Evolutionary conservation across 73 alveolate genomes (phyloP).

Genomic region (Tetrahymena elliotti): DNA sequence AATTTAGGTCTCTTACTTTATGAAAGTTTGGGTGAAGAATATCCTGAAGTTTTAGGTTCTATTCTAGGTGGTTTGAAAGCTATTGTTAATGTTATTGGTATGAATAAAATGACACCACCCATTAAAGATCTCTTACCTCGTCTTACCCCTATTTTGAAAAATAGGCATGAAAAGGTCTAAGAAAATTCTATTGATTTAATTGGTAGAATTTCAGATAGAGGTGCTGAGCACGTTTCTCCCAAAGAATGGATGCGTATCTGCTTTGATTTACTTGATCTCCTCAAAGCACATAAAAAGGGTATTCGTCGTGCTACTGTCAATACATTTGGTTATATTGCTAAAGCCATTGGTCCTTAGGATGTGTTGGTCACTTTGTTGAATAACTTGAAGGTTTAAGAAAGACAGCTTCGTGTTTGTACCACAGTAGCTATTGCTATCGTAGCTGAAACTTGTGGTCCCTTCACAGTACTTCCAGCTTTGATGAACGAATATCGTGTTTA

Average conservation of each 20-base stretch:
- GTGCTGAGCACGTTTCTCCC: constrained; percentile 98
- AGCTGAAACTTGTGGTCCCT: constrained; percentile 99
- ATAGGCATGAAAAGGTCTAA: constrained; percentile 99
- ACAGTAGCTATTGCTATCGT: constrained; percentile 99
- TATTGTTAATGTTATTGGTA: constrained; percentile 98
- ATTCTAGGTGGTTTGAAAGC: constrained; percentile 98
- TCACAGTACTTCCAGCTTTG: constrained; percentile 98
- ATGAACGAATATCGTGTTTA: constrained; percentile 99
- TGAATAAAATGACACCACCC: constrained; percentile 99
- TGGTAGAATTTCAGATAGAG: constrained; percentile 99
- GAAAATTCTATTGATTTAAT: constrained; percentile 96
- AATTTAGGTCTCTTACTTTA: constrained; percentile 85
- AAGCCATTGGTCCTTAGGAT: constrained; percentile 99
- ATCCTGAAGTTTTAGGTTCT: constrained; percentile 99
- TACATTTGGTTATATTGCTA: constrained; percentile 99
- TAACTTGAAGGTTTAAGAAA: constrained; percentile 98
- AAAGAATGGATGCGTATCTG: constrained; percentile 99
- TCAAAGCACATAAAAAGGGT: constrained; percentile 97
- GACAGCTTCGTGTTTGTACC: constrained; percentile 99
- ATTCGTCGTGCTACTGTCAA: constrained; percentile 98
- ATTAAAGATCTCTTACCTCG: constrained; percentile 98
- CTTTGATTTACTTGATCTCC: constrained; percentile 97
- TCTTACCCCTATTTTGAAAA: constrained; percentile 97
- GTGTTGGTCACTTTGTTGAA: constrained; percentile 57
- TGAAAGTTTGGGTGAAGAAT: constrained; percentile 99